Base-by-base conservation (phyloP, 176 grass and related monocot genomes). In the Oryza glaberrima region DNA sequence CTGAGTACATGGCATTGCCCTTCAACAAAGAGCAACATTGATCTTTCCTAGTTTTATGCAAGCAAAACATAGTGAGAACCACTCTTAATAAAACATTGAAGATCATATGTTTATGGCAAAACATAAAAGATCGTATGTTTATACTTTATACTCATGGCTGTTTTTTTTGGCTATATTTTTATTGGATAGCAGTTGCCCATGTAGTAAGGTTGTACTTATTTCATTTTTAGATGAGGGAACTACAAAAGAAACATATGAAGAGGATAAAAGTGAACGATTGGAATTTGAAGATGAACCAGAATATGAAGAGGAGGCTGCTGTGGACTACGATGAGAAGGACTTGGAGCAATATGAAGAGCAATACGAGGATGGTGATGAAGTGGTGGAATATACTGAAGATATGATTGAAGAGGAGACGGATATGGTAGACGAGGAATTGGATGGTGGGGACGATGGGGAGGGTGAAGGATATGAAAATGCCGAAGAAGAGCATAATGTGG, bases 251-350 rank as follows among this genome's bases (percentile, higher is more conserved):
- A 69, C 66, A 66, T 91, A 83, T 20, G 86, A 85, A 85, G 93
- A 88, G 60, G 87, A 91, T 79, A 90, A 81, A 77, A 89, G 88
- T 68, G 93, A 95, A 72, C 86, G 86, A 1, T 35, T 95, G 43
- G 93, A 92, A 66, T 90, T 95, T 0, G 93, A 95, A 83, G 90
- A 94, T 71, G 93, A 94, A 71, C 84, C 74, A 38, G 93, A 94
- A 76, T 94, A 94, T 65, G 92, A 94, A 77, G 93, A 95, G 67
- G 93, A 92, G 54, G 73, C 86, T 92, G 88, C 83, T 79, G 80
- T 95, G 35, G 93, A 95, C 46, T 95, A 95, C 0, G 93, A 90
- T 76, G 91, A 94, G 73, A 93, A 84, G 76, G 88, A 92, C 75
- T 75, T 89, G 10, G 91, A 89, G 74, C 89, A 94, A 48, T 89